Percentiles rank a stretch among this genome's conserved stretches.
These are phyloP conservation scores for Lepidopterella palustris DNA, from an alignment of 495 filamentous ascomycete species.

Conservation along the genomic window DNA sequence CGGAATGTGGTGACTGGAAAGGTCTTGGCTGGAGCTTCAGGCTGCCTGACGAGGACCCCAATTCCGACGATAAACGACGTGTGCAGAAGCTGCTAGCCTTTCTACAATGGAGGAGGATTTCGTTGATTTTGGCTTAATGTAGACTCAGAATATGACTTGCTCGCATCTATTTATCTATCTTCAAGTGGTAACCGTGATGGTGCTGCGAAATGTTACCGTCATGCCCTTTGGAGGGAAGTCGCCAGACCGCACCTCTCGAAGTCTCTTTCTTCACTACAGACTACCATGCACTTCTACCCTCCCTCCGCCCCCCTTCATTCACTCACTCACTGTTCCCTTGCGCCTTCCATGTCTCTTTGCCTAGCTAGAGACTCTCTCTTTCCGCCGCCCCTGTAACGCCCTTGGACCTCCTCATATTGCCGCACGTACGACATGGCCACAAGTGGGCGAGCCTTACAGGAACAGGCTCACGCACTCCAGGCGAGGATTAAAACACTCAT, in stretches of 20 bases:
- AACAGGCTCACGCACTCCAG: constrained; percentile 35
- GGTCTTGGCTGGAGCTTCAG: neutral
- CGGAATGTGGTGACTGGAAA: neutral
- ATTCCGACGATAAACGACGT: no score
- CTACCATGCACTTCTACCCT: neutral
- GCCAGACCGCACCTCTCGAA: neutral
- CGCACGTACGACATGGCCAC: constrained; percentile 39
- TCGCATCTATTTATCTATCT: neutral
- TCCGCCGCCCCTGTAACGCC: neutral
- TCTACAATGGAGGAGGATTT: no score
- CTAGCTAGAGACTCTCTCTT: neutral
- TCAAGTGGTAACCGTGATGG: neutral
- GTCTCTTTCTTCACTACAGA: neutral
- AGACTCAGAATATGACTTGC: no score
- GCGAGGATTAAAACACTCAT: constrained; percentile 53
- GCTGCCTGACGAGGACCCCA: no score
- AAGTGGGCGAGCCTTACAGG: constrained; percentile 35
- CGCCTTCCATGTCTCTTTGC: constrained; percentile 10
- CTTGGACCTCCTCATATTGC: neutral
- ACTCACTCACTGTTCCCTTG: neutral
- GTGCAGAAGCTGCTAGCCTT: no score
- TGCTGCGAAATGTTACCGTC: neutral
- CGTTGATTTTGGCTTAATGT: no score
- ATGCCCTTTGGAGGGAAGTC: neutral
- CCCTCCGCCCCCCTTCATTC: neutral